Conservation (phyloP, 179 eudicot genomes). For the Heliamphora pulchella region DNA sequence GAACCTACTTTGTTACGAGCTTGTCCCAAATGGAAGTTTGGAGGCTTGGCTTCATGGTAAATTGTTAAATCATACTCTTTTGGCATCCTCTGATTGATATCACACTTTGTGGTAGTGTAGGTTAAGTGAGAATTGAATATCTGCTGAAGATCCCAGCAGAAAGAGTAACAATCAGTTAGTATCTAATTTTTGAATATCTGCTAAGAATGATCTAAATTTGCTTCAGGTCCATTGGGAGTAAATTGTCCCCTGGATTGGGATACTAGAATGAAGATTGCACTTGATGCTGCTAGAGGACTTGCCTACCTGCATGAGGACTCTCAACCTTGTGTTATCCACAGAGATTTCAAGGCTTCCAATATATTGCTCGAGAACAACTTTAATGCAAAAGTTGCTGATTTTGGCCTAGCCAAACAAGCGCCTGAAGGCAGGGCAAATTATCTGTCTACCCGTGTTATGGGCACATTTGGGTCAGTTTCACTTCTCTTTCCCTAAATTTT, state of each 20-base stretch:
- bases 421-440: constrained; percentile 84
- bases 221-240: constrained; percentile 75
- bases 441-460: constrained; percentile 96
- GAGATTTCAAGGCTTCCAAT: constrained; percentile 97
- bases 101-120: neutral
- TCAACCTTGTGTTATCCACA: constrained; percentile 90
- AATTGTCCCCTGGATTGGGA: constrained; percentile 97
- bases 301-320: constrained; percentile 97
- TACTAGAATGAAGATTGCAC: constrained; percentile 97
- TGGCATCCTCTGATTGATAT: constrained; percentile 1
- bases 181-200: neutral
- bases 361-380: constrained; percentile 88
- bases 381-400: constrained; percentile 93
- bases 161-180: neutral
- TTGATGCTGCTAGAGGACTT: constrained; percentile 98
- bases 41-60: constrained; percentile 98
- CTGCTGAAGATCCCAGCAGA: neutral
- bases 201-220: constrained; percentile 3
- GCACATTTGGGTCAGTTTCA: constrained; percentile 88
- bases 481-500: constrained; percentile 12
- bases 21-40: constrained; percentile 87
- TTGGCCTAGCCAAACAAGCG: constrained; percentile 94
- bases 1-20: constrained; percentile 90
- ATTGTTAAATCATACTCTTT: neutral
- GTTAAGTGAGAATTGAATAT: constrained; percentile 7